These are phyloP conservation scores for Fusarium beomiforme DNA, from an alignment of 2,329 filamentous ascomycete genomes.

Conservation along the genomic window DNA sequence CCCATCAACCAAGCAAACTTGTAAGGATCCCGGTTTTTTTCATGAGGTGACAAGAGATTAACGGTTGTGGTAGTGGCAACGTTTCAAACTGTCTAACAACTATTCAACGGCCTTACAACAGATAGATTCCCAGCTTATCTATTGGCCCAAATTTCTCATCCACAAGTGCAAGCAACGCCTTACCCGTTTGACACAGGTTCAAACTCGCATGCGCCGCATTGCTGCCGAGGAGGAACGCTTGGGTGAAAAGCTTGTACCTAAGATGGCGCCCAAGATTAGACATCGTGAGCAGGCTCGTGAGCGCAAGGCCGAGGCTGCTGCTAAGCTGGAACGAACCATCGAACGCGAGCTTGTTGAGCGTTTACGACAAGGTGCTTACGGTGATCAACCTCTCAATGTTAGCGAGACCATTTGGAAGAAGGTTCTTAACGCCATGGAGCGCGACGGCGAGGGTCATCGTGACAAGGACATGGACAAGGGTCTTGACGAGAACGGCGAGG, in stretches of 20 bases:
- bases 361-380: constrained; percentile 90
- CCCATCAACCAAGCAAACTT: background rate
- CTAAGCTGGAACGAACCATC: constrained; percentile 95
- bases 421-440: constrained; percentile 90
- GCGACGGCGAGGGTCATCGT: constrained; percentile 81
- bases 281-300: constrained; percentile 80
- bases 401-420: constrained; percentile 97
- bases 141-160: constrained; percentile 92
- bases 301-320: constrained; percentile 80
- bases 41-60: background rate
- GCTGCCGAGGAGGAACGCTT: constrained; percentile 90
- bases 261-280: constrained; percentile 89
- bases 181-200: constrained; percentile 90
- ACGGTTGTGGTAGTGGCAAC: background rate
- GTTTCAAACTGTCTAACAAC: constrained; percentile 74
- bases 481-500: constrained; percentile 79
- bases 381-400: constrained; percentile 92
- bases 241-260: constrained; percentile 88
- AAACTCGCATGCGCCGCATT: constrained; percentile 80
- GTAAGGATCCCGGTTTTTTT: background rate
- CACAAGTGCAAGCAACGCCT: constrained; percentile 98
- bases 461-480: constrained; percentile 92
- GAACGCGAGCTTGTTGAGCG: constrained; percentile 94
- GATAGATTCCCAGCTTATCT: constrained; percentile 69
- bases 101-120: constrained; percentile 76